phyloP scores from a whole-genome alignment of 2,329 filamentous ascomycete species.

The Colletotrichum shisoi region DNA sequence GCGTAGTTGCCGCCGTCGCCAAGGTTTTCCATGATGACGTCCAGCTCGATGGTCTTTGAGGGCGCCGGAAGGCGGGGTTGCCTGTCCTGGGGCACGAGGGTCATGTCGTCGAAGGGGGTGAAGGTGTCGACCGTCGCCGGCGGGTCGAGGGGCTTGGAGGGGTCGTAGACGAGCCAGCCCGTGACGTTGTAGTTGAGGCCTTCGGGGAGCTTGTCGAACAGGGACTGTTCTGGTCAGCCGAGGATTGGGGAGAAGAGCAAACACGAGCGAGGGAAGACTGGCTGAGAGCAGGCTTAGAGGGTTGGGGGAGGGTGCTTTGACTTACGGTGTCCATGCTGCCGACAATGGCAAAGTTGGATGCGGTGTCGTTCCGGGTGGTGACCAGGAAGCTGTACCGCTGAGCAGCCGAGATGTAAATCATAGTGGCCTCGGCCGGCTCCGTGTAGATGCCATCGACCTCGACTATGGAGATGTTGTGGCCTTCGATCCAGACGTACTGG shows the following conservation, averaged over 20 bases:
- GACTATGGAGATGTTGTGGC: constrained; percentile 72
- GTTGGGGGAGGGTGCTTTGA: constrained; percentile 24
- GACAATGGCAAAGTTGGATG: constrained; percentile 72
- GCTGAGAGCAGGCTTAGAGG: background rate
- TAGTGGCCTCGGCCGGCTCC: constrained; percentile 65
- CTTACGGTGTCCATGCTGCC: constrained; percentile 73
- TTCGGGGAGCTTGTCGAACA: constrained; percentile 74
- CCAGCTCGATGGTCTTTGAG: constrained; percentile 69
- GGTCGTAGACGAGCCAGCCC: constrained; percentile 69
- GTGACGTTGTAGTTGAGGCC: constrained; percentile 74
- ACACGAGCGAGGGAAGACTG: background rate
- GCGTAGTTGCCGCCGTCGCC: constrained; percentile 68
- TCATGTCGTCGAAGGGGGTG: constrained; percentile 76
- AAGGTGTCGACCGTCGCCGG: constrained; percentile 68
- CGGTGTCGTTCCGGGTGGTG: constrained; percentile 69
- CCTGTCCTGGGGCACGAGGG: constrained; percentile 73
- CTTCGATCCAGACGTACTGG: constrained; percentile 73
- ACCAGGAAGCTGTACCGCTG: constrained; percentile 71
- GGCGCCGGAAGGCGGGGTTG: constrained; percentile 67
- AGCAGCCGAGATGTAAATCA: constrained; percentile 72
- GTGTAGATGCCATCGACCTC: constrained; percentile 78
- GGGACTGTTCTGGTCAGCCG: constrained; percentile 50
- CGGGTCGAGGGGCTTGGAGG: constrained; percentile 54
- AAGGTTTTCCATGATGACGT: constrained; percentile 68
- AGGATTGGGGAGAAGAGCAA: constrained; percentile 28